These are phyloP conservation scores for Macrolepiota albuminosa DNA, from an alignment of 768 basidiomycete genomes.

Conservation along the genomic window DNA sequence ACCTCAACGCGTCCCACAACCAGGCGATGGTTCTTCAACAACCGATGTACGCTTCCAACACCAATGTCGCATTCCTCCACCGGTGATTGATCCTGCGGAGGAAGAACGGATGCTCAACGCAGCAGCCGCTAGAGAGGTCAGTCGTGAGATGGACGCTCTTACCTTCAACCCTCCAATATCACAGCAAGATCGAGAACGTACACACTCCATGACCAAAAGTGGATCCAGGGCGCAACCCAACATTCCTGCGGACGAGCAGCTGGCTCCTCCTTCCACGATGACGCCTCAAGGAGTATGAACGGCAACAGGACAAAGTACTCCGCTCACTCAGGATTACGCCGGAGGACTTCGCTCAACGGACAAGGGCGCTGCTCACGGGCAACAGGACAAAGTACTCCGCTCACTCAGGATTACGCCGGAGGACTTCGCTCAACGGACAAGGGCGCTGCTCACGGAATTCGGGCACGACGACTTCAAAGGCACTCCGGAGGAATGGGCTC, in stretches of 20 bases:
- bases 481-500: too few relatives aligned
- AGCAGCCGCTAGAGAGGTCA: conserved; percentile 66
- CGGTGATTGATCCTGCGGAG: conserved; percentile 32
- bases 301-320: too few relatives aligned
- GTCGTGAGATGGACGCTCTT: conserved; percentile 58
- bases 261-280: conserved; percentile 33
- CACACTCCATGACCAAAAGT: conserved; percentile 13
- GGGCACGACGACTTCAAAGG: too few relatives aligned
- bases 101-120: conserved; percentile 56
- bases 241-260: conserved; percentile 11
- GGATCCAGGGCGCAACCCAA: not conserved
- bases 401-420: too few relatives aligned
- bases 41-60: conserved; percentile 12
- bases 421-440: too few relatives aligned
- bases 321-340: too few relatives aligned
- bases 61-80: conserved; percentile 32
- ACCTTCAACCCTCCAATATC: conserved; percentile 25
- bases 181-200: conserved; percentile 13
- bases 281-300: too few relatives aligned
- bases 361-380: too few relatives aligned
- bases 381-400: too few relatives aligned
- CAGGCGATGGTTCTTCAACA: conserved; percentile 4
- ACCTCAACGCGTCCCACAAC: not conserved
- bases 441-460: too few relatives aligned
- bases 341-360: too few relatives aligned